Conservation (phyloP, 73 alveolate genomes). For the Tetrahymena borealis region DNA sequence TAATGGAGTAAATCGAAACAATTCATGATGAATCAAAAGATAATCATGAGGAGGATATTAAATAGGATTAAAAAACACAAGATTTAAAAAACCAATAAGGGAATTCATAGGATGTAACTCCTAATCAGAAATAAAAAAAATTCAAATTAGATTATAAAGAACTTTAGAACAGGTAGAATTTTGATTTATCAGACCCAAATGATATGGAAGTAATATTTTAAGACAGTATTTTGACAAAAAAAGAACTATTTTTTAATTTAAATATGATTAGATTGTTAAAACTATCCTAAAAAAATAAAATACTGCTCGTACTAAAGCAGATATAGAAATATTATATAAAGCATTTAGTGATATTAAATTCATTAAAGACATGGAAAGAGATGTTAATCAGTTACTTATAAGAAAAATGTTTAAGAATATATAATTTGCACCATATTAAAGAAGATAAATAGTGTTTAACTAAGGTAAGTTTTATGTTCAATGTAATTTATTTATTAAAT, state of each 20-base stretch:
- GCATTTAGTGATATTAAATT: background rate
- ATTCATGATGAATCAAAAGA: background rate
- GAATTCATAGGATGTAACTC: background rate
- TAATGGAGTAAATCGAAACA: background rate
- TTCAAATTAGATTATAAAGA: background rate
- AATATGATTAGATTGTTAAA: background rate
- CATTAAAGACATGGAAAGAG: background rate
- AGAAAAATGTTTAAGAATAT: background rate
- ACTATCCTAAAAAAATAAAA: background rate
- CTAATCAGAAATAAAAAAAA: background rate
- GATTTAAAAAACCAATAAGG: background rate
- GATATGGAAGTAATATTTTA: constrained; percentile 1
- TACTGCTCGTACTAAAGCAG: background rate
- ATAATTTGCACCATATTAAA: background rate
- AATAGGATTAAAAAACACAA: background rate
- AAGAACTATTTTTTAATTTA: background rate
- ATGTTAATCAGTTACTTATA: background rate
- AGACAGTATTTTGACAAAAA: background rate
- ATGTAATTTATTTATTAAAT: background rate
- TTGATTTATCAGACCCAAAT: background rate
- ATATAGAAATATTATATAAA: background rate
- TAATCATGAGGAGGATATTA: background rate
- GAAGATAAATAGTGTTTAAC: background rate
- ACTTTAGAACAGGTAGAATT: background rate
- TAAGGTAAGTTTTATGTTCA: background rate